phyloP scores from a whole-genome alignment of 768 basidiomycete species.

The Dioszegia crocea region DNA sequence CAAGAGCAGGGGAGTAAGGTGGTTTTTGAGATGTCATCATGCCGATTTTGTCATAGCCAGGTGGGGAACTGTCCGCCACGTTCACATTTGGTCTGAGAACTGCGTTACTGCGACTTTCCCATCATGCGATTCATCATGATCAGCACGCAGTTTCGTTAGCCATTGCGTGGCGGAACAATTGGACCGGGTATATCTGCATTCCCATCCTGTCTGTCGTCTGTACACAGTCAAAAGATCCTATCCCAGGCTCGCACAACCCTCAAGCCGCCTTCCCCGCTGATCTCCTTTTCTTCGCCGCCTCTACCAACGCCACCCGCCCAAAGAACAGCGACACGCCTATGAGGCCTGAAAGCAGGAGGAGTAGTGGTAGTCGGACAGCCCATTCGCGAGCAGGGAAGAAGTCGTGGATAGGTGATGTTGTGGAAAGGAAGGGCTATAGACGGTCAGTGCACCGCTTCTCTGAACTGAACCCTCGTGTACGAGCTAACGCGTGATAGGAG shows the following conservation, averaged over 20 bases:
- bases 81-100: no score
- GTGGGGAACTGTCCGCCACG: no score
- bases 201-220: no score
- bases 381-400: slow-evolving; percentile 88
- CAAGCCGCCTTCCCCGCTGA: slow-evolving; percentile 56
- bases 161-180: no score
- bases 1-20: not conserved
- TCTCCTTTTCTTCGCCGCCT: slow-evolving; percentile 65
- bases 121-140: no score
- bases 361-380: slow-evolving; percentile 81
- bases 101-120: no score
- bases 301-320: slow-evolving; percentile 69
- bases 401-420: slow-evolving; percentile 65
- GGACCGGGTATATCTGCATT: no score
- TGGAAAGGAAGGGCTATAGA: slow-evolving; percentile 73
- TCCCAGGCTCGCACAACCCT: slow-evolving; percentile 2
- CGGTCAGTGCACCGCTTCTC: not conserved
- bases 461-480: not conserved
- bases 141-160: no score
- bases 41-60: not conserved
- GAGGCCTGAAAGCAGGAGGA: slow-evolving; percentile 74
- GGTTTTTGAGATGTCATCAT: slow-evolving; percentile 2
- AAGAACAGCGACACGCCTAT: slow-evolving; percentile 75
- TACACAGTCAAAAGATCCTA: not conserved
- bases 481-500: not conserved